Percentiles rank a stretch among this genome's conserved stretches.
Evolutionary conservation across 1,284 basidiomycete genomes (phyloP).

Genomic region (Melampsora occidentalis): DNA sequence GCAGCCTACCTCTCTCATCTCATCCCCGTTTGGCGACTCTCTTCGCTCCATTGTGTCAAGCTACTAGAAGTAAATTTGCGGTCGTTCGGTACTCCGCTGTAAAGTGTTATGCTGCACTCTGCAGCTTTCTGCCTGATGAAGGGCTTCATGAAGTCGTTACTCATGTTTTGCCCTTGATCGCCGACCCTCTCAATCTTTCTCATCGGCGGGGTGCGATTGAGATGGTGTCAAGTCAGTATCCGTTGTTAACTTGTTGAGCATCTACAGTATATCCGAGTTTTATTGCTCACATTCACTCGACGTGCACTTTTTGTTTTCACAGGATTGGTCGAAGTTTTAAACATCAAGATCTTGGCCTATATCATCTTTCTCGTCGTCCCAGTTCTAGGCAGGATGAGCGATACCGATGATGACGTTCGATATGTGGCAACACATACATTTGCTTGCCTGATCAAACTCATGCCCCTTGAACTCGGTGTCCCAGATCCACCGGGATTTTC

Average conservation of each 20-base stretch:
- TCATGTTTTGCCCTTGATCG: slow-evolving; percentile 76
- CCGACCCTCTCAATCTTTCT: slow-evolving; percentile 70
- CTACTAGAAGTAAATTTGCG: slow-evolving; percentile 76
- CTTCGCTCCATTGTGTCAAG: slow-evolving; percentile 72
- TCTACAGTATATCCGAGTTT: background rate
- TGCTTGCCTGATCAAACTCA: slow-evolving; percentile 97
- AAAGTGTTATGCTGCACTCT: slow-evolving; percentile 79
- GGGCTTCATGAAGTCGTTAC: slow-evolving; percentile 88
- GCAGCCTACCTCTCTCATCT: slow-evolving; percentile 69
- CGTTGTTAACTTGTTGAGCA: background rate
- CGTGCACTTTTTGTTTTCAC: slow-evolving; percentile 10
- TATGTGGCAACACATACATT: slow-evolving; percentile 94
- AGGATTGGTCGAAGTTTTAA: slow-evolving; percentile 88
- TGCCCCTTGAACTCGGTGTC: slow-evolving; percentile 93
- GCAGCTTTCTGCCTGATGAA: slow-evolving; percentile 75
- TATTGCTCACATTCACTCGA: background rate
- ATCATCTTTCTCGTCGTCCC: slow-evolving; percentile 97
- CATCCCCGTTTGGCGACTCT: slow-evolving; percentile 68
- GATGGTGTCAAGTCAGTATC: slow-evolving; percentile 75
- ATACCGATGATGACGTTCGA: slow-evolving; percentile 83
- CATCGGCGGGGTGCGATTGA: slow-evolving; percentile 89
- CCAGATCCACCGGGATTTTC: slow-evolving; percentile 93
- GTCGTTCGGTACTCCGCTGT: slow-evolving; percentile 86
- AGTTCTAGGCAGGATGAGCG: slow-evolving; percentile 94
- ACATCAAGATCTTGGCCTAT: slow-evolving; percentile 92